Conservation (phyloP, 768 basidiomycete genomes). For the Gelatoporia subvermispora region DNA sequence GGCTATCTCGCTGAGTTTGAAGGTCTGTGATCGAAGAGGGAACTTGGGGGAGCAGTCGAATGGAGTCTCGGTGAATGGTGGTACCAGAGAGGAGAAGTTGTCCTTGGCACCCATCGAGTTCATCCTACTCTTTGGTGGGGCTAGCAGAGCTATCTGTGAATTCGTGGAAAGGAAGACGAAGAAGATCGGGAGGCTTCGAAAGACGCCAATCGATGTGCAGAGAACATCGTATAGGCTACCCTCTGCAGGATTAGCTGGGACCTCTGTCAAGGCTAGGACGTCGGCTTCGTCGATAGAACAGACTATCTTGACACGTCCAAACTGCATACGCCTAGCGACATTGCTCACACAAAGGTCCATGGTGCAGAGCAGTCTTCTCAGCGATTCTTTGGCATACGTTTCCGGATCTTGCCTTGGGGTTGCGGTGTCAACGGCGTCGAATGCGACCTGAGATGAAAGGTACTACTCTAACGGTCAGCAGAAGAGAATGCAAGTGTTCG, state of each 20-base stretch:
- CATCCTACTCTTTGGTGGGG: slow-evolving; percentile 1
- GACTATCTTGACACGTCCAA: background rate
- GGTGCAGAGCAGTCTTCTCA: background rate
- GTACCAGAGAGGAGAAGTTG: background rate
- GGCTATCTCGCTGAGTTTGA: background rate
- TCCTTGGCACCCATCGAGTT: background rate
- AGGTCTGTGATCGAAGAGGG: background rate
- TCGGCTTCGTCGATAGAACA: background rate
- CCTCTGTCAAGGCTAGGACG: background rate
- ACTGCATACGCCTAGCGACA: background rate
- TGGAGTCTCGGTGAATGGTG: slow-evolving; percentile 13
- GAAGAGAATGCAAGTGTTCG: too few species aligned
- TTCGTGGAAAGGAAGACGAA: slow-evolving; percentile 11
- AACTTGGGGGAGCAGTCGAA: slow-evolving; percentile 10
- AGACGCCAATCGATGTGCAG: background rate
- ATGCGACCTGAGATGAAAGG: too few species aligned
- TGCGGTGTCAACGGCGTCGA: too few species aligned
- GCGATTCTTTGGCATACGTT: background rate
- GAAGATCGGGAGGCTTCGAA: background rate
- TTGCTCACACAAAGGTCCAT: background rate
- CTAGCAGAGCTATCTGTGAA: background rate
- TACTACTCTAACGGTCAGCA: too few species aligned
- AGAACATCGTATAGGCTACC: background rate
- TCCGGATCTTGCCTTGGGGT: background rate
- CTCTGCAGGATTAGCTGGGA: background rate